phyloP scores from a whole-genome alignment of 2,329 filamentous ascomycete genomes.

The Apiospora hydei region DNA sequence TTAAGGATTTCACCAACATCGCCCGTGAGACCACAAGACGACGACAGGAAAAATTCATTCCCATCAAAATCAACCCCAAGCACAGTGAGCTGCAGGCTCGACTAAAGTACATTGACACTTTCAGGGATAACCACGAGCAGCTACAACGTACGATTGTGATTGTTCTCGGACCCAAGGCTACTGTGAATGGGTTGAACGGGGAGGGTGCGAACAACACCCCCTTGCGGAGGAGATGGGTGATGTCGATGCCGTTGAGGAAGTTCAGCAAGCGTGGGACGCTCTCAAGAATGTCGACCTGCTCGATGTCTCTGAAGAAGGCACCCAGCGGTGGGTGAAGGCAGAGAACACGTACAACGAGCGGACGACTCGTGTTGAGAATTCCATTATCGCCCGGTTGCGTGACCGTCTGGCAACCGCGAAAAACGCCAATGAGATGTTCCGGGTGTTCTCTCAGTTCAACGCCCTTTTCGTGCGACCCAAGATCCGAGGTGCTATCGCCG shows the following conservation, averaged over 20 bases:
- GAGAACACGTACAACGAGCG: constrained; percentile 98
- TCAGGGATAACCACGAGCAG: constrained; percentile 97
- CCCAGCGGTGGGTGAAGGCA: constrained; percentile 88
- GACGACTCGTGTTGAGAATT: constrained; percentile 96
- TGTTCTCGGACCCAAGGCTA: constrained; percentile 82
- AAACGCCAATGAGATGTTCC: constrained; percentile 99
- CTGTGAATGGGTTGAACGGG: constrained; percentile 61
- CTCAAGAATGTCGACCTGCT: constrained; percentile 94
- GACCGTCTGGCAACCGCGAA: constrained; percentile 95
- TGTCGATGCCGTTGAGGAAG: constrained; percentile 95
- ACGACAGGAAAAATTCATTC: constrained; percentile 97
- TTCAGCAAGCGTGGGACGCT: constrained; percentile 91
- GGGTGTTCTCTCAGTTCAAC: constrained; percentile 99
- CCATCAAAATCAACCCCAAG: constrained; percentile 91
- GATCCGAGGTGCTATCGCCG: constrained; percentile 95
- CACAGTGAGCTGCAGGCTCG: constrained; percentile 90
- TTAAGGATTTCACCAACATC: constrained; percentile 98
- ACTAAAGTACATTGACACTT: constrained; percentile 91
- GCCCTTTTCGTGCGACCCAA: constrained; percentile 98
- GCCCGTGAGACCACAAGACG: constrained; percentile 93
- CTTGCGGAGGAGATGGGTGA: constrained; percentile 95
- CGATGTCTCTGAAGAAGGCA: constrained; percentile 89
- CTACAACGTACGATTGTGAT: constrained; percentile 95
- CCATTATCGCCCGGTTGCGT: constrained; percentile 92
- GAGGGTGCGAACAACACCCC: constrained; percentile 61